Conservation (phyloP, 768 basidiomycete species). For the Russula lepida region DNA sequence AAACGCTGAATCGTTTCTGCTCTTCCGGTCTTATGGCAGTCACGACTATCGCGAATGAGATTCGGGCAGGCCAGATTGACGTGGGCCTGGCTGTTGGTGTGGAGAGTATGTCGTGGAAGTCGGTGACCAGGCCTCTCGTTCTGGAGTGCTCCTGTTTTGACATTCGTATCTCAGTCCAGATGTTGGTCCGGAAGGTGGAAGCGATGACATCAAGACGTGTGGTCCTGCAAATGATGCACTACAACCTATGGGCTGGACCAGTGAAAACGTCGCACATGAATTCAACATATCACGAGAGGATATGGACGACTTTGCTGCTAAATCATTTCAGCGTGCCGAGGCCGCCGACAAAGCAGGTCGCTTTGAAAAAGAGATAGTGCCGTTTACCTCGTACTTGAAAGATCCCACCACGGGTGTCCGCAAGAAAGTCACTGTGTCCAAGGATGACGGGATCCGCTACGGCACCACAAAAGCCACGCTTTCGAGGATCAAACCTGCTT, state of each 20-base stretch:
- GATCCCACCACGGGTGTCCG: constrained; percentile 48
- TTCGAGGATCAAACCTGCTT: constrained; percentile 60
- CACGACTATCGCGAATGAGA: constrained; percentile 66
- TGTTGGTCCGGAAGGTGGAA: constrained; percentile 48
- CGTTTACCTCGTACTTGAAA: constrained; percentile 57
- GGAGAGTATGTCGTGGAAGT: constrained; percentile 81
- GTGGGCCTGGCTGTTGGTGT: constrained; percentile 76
- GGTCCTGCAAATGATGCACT: constrained; percentile 50
- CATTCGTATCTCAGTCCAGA: constrained; percentile 43
- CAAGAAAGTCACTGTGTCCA: constrained; percentile 44
- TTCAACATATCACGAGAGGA: constrained; percentile 63
- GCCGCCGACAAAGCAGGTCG: constrained; percentile 57
- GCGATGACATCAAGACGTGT: constrained; percentile 51
- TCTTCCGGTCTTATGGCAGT: constrained; percentile 83
- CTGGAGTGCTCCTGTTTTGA: constrained; percentile 20
- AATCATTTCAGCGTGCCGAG: constrained; percentile 74
- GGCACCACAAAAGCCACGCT: constrained; percentile 63
- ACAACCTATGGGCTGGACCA: constrained; percentile 84
- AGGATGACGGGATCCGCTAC: constrained; percentile 73
- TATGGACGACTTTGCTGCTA: constrained; percentile 67
- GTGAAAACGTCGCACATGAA: constrained; percentile 75
- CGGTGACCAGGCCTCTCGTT: constrained; percentile 25
- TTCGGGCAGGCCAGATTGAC: constrained; percentile 70
- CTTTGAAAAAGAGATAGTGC: constrained; percentile 65
- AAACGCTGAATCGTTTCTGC: constrained; percentile 73